These are phyloP conservation scores for Lactifluus pinguis DNA, from an alignment of 768 basidiomycete genomes.

Conservation along the genomic window DNA sequence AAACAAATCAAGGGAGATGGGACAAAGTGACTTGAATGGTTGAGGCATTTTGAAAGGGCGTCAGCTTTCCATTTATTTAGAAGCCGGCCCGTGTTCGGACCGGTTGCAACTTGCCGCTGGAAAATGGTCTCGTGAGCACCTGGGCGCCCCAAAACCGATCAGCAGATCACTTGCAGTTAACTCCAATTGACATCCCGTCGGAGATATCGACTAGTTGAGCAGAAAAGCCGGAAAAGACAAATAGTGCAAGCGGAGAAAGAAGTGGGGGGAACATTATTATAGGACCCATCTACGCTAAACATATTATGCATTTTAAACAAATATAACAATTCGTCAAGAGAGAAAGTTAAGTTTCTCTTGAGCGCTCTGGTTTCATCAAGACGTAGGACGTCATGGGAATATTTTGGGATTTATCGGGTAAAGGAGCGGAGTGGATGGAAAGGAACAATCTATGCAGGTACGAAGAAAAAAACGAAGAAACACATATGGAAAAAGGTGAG, in stretches of 20 bases:
- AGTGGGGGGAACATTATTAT: neutral
- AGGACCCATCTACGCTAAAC: neutral
- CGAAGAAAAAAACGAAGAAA: neutral
- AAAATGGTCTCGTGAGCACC: neutral
- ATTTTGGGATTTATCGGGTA: neutral
- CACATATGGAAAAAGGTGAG: neutral
- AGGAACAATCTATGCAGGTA: neutral
- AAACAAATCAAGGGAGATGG: neutral
- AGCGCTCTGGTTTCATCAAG: neutral
- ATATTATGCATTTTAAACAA: neutral
- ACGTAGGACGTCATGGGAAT: slow-evolving; percentile 1
- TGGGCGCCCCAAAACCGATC: neutral
- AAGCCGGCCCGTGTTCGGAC: neutral
- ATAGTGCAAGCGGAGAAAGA: neutral
- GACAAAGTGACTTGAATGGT: too few relatives aligned
- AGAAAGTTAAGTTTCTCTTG: neutral
- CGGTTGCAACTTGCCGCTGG: neutral
- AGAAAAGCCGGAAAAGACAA: neutral
- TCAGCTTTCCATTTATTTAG: too few relatives aligned
- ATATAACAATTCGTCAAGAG: neutral
- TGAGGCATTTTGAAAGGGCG: too few relatives aligned
- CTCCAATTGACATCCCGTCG: neutral
- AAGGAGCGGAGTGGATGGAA: neutral
- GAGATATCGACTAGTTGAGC: neutral
- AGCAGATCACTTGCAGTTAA: neutral